A percentile compares a stretch with the other conserved stretches of the same genome.
Conservation (phyloP, 2,329 filamentous ascomycete species). For the Diaporthe citrichinensis region DNA sequence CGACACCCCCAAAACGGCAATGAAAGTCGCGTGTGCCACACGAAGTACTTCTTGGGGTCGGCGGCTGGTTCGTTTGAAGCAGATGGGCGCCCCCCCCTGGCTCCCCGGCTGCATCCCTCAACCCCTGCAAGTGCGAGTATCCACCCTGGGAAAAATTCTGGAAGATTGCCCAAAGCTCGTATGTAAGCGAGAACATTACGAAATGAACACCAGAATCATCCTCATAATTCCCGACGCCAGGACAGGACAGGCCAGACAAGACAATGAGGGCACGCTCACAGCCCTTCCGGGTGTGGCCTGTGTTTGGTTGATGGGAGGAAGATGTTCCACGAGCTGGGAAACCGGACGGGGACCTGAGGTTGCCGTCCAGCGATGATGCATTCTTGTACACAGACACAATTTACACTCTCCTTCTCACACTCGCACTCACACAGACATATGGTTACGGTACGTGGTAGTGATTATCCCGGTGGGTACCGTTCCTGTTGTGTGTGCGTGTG, state of each 20-base stretch:
- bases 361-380: slow-evolving; percentile 12
- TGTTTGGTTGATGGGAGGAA: not conserved
- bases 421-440: not conserved
- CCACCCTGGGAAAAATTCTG: slow-evolving; percentile 39
- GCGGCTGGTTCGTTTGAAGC: slow-evolving; percentile 27
- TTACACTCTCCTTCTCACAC: not conserved
- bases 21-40: slow-evolving; percentile 34
- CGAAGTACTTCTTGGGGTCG: slow-evolving; percentile 6
- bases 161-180: slow-evolving; percentile 40
- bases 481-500: not conserved
- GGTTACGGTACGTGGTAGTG: slow-evolving; percentile 4
- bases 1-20: slow-evolving; percentile 13
- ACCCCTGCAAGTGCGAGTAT: slow-evolving; percentile 22
- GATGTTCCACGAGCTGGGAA: slow-evolving; percentile 14
- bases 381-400: slow-evolving; percentile 24
- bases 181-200: slow-evolving; percentile 40
- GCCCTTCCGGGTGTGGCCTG: not conserved
- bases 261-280: not conserved
- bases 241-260: slow-evolving; percentile 27
- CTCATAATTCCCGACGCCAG: not conserved
- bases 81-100: slow-evolving; percentile 33
- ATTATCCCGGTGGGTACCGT: slow-evolving; percentile 7
- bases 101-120: slow-evolving; percentile 6
- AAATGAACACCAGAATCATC: slow-evolving; percentile 34
- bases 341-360: not conserved